These are phyloP conservation scores for Phytopythium vexans DNA, from an alignment of 352 stramenopile species.

Conservation along the genomic window DNA sequence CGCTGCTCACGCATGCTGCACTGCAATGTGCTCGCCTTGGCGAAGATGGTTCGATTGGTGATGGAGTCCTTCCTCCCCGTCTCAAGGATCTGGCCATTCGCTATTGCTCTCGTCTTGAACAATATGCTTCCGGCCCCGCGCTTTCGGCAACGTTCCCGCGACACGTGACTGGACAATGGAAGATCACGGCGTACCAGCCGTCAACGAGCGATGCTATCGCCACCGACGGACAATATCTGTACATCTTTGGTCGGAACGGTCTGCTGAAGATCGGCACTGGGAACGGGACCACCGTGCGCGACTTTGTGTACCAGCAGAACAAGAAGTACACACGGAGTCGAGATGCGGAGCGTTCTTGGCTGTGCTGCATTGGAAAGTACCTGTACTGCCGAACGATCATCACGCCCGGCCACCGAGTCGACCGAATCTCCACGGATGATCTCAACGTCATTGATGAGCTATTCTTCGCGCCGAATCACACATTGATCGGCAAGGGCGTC, in stretches of 20 bases:
- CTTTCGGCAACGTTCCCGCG: slow-evolving; percentile 57
- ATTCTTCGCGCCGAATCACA: slow-evolving; percentile 42
- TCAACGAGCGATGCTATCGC: slow-evolving; percentile 70
- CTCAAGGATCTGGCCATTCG: slow-evolving; percentile 9
- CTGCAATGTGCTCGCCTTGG: slow-evolving; percentile 28
- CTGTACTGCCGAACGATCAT: slow-evolving; percentile 76
- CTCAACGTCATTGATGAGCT: slow-evolving; percentile 50
- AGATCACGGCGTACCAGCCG: slow-evolving; percentile 55
- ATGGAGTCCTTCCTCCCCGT: too few species aligned
- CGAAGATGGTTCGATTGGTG: neutral
- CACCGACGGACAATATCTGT: slow-evolving; percentile 64
- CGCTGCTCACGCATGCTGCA: slow-evolving; percentile 38
- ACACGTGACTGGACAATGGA: slow-evolving; percentile 61
- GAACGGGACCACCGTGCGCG: slow-evolving; percentile 52
- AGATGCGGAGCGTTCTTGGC: slow-evolving; percentile 74
- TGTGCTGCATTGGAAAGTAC: slow-evolving; percentile 56
- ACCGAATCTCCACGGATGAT: slow-evolving; percentile 47
- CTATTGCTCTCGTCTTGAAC: neutral
- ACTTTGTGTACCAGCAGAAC: slow-evolving; percentile 73
- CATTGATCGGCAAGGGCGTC: slow-evolving; percentile 24
- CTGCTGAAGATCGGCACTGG: slow-evolving; percentile 74
- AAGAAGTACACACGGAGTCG: slow-evolving; percentile 45
- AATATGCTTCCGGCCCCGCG: neutral
- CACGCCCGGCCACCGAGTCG: slow-evolving; percentile 59
- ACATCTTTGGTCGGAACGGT: slow-evolving; percentile 59